A percentile compares a stretch with the other conserved stretches of the same genome.
Conservation (phyloP, 345 rosid genomes). For the Xanthoceras sorbifolium region DNA sequence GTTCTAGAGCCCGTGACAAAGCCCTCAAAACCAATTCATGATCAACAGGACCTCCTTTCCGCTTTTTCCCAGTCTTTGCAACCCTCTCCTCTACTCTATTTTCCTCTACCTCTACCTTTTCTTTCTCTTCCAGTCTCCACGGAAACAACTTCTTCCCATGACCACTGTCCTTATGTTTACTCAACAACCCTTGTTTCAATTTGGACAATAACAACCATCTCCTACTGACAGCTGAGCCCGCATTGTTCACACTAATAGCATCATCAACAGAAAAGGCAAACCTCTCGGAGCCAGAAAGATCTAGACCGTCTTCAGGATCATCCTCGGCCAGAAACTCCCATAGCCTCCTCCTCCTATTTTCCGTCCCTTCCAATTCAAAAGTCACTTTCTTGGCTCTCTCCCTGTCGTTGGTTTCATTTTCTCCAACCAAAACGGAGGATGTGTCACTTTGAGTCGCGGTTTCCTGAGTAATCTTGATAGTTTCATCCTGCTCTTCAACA, state of each 20-base stretch:
- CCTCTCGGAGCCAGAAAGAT: conserved; percentile 92
- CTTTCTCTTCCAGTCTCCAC: conserved; percentile 75
- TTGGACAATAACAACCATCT: conserved; percentile 87
- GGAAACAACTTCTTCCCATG: conserved; percentile 67
- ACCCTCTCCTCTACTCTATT: conserved; percentile 56
- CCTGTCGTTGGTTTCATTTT: conserved; percentile 22
- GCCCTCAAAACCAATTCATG: conserved; percentile 81
- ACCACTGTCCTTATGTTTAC: conserved; percentile 60
- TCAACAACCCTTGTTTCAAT: conserved; percentile 77
- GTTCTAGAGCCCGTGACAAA: conserved; percentile 77
- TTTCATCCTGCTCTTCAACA: conserved; percentile 41
- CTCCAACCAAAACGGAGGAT: conserved; percentile 19
- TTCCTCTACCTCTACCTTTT: conserved; percentile 52
- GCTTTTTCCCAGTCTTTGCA: conserved; percentile 53
- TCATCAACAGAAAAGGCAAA: conserved; percentile 93
- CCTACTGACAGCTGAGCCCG: conserved; percentile 62
- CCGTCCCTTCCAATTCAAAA: conserved; percentile 58
- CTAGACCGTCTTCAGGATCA: conserved; percentile 82
- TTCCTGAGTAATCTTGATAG: conserved; percentile 11
- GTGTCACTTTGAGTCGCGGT: conserved; percentile 29
- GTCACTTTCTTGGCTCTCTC: conserved; percentile 54
- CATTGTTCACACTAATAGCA: conserved; percentile 66
- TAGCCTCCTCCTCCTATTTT: conserved; percentile 52
- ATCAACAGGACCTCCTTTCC: conserved; percentile 82
- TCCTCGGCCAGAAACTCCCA: conserved; percentile 92